Base-by-base conservation (phyloP, 768 basidiomycete species). In the Hygrophoropsis aurantiaca region DNA sequence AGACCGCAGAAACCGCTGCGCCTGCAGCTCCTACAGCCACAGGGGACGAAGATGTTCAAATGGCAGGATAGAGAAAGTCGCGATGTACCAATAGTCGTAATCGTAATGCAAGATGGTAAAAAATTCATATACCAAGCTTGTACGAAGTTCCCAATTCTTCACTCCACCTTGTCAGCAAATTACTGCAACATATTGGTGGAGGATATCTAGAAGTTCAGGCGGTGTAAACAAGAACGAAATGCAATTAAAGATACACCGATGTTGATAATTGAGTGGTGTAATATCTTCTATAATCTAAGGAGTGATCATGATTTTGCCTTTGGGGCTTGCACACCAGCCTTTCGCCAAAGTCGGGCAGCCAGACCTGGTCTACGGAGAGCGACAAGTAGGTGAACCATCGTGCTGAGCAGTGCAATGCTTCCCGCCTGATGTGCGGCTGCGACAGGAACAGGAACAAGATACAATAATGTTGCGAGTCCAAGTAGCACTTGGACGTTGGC, bases 391-490 rank as follows among this genome's bases (percentile, higher is more conserved):
- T 91, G 91, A 2, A 93, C 64, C 76, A 93, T 81, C 4, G 87
- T 80, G 18, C 87, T 94, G 39, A 99, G 71, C 6, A 99, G 72
- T 32, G 86, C 76, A 6, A 98, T 87, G 58, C 93, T 95, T 5
- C 95, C 97, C 0, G 92, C 95, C 65, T 99, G 97, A 63, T 99
- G 97, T 25, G 85, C 78, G 11, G 95, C 92, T 7, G 97, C 97
- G 3, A 98, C 70, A 2, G 90, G 90, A 1, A 92, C 80, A 1
- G 97, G 97, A 2, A 98, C 97, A 30, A 97, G 79, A 66, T 95
- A 95, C 11, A 97, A 64, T 19, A 98, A 70, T 0, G 97, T 99
- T 20, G 86, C 74, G 10, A 89, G 80, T 3, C 86, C 87, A 5
- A 89, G 70, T 2, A 77, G 62, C 24, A 90, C 90, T 65, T 99